A percentile compares a stretch with the other conserved stretches of the same genome.
Evolutionary conservation across 192 early-diverging fungal species (phyloP).

Genomic region (Coemansia reversa): DNA sequence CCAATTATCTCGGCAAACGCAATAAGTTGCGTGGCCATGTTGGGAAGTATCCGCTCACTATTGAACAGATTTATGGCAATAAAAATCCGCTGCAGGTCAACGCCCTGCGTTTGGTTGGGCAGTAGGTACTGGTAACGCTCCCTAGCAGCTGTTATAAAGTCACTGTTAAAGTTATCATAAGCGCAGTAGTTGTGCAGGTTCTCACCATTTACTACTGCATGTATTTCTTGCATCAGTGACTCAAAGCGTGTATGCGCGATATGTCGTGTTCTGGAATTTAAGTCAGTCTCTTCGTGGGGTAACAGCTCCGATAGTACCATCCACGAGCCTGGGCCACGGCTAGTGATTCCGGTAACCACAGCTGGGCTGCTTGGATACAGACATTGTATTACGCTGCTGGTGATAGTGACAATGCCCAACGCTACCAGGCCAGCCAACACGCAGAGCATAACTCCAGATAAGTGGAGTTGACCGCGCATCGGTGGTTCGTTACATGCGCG

Average conservation of each 20-base stretch:
- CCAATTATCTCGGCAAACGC: slow-evolving; percentile 40
- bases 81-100: slow-evolving; percentile 4
- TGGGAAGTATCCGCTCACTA: slow-evolving; percentile 43
- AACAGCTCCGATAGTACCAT: slow-evolving; percentile 8
- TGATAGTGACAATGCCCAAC: background rate
- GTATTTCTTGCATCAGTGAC: slow-evolving; percentile 18
- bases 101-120: too few species aligned
- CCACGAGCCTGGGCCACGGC: background rate
- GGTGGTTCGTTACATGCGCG: too few species aligned
- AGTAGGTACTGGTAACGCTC: slow-evolving; percentile 20
- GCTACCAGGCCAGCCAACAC: too few species aligned
- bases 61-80: slow-evolving; percentile 49
- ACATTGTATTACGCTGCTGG: background rate
- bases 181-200: slow-evolving; percentile 28
- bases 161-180: slow-evolving; percentile 17
- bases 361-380: background rate
- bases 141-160: slow-evolving; percentile 15
- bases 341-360: background rate
- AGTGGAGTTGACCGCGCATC: too few species aligned
- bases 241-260: slow-evolving; percentile 7
- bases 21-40: slow-evolving; percentile 42
- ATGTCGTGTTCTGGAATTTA: background rate
- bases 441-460: too few species aligned
- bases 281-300: background rate
- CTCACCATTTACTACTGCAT: slow-evolving; percentile 25